Percentiles rank a stretch among this genome's conserved stretches.
Conservation (phyloP, 441 rosid species). For the Breynia disticha region DNA sequence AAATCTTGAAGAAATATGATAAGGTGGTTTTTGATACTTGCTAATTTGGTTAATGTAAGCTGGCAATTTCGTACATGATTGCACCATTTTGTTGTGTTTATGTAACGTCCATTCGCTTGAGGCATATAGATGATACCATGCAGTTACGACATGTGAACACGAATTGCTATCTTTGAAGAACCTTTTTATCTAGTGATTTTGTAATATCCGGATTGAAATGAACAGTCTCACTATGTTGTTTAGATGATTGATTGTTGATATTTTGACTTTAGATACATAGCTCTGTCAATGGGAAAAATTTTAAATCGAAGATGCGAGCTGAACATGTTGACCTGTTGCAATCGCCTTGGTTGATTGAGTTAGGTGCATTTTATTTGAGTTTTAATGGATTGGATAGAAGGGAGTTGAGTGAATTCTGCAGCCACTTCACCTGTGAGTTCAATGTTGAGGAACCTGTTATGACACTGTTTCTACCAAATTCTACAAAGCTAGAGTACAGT, state of each 20-base stretch:
- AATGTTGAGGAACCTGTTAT: conserved; percentile 40
- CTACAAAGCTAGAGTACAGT: conserved; percentile 51
- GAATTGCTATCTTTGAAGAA: too few relatives aligned
- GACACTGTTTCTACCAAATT: conserved; percentile 48
- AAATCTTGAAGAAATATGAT: conserved; percentile 90
- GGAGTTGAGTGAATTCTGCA: conserved; percentile 31
- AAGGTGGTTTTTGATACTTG: conserved; percentile 28
- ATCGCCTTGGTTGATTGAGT: conserved; percentile 87
- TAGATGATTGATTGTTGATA: neutral
- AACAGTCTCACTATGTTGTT: conserved; percentile 1
- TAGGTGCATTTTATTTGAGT: conserved; percentile 81
- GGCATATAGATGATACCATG: too few relatives aligned
- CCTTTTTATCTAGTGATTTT: too few relatives aligned
- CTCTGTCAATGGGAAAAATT: conserved; percentile 67
- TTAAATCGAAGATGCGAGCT: conserved; percentile 69
- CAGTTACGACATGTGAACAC: too few relatives aligned
- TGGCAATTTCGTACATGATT: too few relatives aligned
- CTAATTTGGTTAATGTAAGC: too few relatives aligned
- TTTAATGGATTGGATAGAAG: conserved; percentile 34
- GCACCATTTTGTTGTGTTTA: too few relatives aligned
- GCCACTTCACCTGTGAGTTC: conserved; percentile 48
- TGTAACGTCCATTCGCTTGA: too few relatives aligned
- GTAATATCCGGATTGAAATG: neutral
- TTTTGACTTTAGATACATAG: conserved; percentile 53
- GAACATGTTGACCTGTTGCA: conserved; percentile 78